phyloP scores from a whole-genome alignment of 768 basidiomycete genomes.

The Hygrocybe coccinea region DNA sequence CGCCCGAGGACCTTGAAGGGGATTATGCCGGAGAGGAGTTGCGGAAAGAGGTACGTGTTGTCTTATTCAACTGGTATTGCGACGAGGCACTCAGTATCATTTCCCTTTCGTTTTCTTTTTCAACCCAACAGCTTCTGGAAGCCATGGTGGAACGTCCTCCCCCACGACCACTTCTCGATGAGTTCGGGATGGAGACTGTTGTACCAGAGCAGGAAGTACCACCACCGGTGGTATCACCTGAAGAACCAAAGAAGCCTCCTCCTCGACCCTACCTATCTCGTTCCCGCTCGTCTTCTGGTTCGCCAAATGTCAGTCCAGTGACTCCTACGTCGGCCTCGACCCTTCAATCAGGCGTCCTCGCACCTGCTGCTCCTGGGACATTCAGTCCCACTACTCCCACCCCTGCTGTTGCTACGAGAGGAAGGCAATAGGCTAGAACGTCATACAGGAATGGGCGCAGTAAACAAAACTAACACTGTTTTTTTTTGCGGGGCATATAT shows the following conservation, averaged over 20 bases:
- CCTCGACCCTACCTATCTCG: slow-evolving; percentile 62
- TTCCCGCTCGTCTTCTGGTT: slow-evolving; percentile 42
- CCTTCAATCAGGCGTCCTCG: no score
- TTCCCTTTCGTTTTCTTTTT: not conserved
- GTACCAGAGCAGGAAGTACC: slow-evolving; percentile 6
- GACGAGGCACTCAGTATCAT: not conserved
- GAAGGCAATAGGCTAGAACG: no score
- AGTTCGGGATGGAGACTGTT: slow-evolving; percentile 44
- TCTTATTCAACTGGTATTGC: not conserved
- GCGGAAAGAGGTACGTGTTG: slow-evolving; percentile 58
- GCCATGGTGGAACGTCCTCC: slow-evolving; percentile 85
- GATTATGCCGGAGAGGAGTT: slow-evolving; percentile 88
- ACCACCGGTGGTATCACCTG: not conserved
- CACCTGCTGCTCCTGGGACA: no score
- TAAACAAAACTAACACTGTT: no score
- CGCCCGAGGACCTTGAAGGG: slow-evolving; percentile 82
- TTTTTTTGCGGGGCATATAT: no score
- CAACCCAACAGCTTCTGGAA: slow-evolving; percentile 57
- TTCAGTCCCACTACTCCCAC: no score
- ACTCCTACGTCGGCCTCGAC: no score
- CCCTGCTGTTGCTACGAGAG: no score
- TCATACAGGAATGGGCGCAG: no score
- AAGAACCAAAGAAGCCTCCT: slow-evolving; percentile 35
- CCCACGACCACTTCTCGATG: slow-evolving; percentile 64
- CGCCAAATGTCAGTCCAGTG: no score